phyloP scores from a whole-genome alignment of 2,329 filamentous ascomycete species.

The Trichoderma citrinoviride region DNA sequence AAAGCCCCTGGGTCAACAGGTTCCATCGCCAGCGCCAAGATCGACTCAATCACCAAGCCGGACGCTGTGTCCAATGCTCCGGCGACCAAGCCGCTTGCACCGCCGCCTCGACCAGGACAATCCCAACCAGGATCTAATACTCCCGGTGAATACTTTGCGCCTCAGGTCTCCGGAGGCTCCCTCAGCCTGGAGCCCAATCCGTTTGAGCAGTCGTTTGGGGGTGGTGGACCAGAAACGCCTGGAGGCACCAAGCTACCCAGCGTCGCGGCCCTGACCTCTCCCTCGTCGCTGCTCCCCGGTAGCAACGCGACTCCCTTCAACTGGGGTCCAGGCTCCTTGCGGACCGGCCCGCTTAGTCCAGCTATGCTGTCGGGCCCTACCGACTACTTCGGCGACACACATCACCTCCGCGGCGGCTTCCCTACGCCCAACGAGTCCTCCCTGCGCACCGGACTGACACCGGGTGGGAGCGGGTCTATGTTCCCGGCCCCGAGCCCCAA shows the following conservation, averaged over 20 bases:
- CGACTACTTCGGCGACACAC: constrained; percentile 85
- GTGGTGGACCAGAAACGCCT: constrained; percentile 70
- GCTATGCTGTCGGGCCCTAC: constrained; percentile 92
- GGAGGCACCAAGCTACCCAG: constrained; percentile 81
- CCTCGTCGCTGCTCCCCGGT: constrained; percentile 74
- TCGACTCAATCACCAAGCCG: constrained; percentile 46
- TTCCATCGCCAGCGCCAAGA: constrained; percentile 46
- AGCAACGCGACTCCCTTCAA: constrained; percentile 70
- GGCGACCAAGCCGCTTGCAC: constrained; percentile 63
- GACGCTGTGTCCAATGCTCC: constrained; percentile 56
- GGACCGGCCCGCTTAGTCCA: constrained; percentile 90
- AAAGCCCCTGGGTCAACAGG: constrained; percentile 33
- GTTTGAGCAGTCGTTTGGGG: constrained; percentile 90
- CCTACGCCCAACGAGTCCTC: constrained; percentile 97
- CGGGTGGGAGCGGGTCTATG: constrained; percentile 94
- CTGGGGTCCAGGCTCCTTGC: constrained; percentile 80
- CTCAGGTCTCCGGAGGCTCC: constrained; percentile 47
- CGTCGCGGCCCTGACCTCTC: constrained; percentile 87
- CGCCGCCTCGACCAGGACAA: constrained; percentile 64
- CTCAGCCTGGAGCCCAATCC: constrained; percentile 87
- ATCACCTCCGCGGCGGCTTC: constrained; percentile 76
- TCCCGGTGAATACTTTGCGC: constrained; percentile 65
- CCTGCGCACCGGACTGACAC: constrained; percentile 84
- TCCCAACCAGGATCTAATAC: constrained; percentile 48
- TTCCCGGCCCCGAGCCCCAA: constrained; percentile 90